Evolutionary conservation across 2,329 filamentous ascomycete species (phyloP).

Genomic region (Colletotrichum salicis): DNA sequence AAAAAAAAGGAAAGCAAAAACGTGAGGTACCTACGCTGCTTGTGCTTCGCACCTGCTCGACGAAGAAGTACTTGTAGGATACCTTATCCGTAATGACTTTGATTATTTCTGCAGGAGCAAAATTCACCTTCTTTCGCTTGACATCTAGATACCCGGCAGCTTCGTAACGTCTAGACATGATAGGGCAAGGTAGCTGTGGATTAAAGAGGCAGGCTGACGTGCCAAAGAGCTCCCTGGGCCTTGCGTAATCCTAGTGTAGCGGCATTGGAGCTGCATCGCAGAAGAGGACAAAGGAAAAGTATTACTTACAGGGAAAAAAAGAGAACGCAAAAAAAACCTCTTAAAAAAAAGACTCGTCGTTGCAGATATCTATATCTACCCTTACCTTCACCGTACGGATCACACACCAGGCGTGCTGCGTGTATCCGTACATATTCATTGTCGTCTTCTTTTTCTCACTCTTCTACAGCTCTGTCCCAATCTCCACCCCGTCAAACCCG

Average conservation of each 20-base stretch:
- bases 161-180: background rate
- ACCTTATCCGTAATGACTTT: background rate
- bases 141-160: background rate
- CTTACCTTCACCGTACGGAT: background rate
- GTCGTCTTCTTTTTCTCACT: background rate
- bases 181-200: conserved; percentile 5
- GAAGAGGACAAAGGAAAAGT: background rate
- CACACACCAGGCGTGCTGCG: background rate
- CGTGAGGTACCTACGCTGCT: background rate
- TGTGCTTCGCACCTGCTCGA: background rate
- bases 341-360: background rate
- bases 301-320: background rate
- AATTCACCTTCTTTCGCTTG: background rate
- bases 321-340: background rate
- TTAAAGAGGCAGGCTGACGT: conserved; percentile 14
- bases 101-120: background rate
- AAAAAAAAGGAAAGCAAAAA: background rate
- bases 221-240: conserved; percentile 18
- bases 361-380: background rate
- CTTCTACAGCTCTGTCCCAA: background rate
- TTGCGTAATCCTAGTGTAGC: background rate
- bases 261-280: background rate
- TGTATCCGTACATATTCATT: background rate
- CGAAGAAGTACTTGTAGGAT: background rate
- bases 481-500: conserved; percentile 23